Conservation (phyloP, 2,329 filamentous ascomycete genomes). For the Mariannaea sp. region DNA sequence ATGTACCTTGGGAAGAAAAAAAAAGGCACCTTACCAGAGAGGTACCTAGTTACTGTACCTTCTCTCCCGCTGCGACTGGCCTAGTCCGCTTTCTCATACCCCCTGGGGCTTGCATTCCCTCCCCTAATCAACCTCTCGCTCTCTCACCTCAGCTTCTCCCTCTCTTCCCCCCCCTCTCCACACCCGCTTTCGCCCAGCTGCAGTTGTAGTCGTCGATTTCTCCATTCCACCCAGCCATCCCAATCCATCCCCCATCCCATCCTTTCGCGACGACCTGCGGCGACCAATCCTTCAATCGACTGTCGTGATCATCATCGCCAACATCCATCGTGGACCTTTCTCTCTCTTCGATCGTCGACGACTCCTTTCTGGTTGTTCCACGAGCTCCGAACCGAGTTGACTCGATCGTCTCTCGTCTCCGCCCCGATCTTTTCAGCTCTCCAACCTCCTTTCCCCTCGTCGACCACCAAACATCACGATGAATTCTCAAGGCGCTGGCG, state of each 20-base stretch:
- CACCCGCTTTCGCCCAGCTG: constrained; percentile 32
- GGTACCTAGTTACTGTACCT: constrained; percentile 5
- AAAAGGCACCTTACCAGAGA: neutral
- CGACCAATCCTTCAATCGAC: constrained; percentile 32
- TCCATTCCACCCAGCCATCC: constrained; percentile 33
- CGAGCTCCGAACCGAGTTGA: constrained; percentile 31
- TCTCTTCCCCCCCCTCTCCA: constrained; percentile 44
- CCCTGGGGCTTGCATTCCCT: constrained; percentile 41
- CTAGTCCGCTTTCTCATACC: constrained; percentile 37
- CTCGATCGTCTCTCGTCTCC: constrained; percentile 27
- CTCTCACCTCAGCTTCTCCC: constrained; percentile 35
- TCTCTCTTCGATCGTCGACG: constrained; percentile 24
- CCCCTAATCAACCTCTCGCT: constrained; percentile 34
- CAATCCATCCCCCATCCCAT: constrained; percentile 16
- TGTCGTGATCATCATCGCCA: constrained; percentile 25
- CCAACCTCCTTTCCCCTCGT: constrained; percentile 21
- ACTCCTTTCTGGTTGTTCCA: constrained; percentile 27
- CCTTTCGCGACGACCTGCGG: constrained; percentile 30
- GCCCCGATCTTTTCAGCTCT: constrained; percentile 24
- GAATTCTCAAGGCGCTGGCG: constrained; percentile 62
- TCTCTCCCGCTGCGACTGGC: constrained; percentile 27
- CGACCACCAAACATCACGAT: constrained; percentile 46
- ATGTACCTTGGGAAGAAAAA: no score
- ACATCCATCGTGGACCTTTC: constrained; percentile 9
- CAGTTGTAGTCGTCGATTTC: constrained; percentile 33